Evolutionary conservation across 768 basidiomycete genomes (phyloP).

Genomic region (Hericium erinaceus): DNA sequence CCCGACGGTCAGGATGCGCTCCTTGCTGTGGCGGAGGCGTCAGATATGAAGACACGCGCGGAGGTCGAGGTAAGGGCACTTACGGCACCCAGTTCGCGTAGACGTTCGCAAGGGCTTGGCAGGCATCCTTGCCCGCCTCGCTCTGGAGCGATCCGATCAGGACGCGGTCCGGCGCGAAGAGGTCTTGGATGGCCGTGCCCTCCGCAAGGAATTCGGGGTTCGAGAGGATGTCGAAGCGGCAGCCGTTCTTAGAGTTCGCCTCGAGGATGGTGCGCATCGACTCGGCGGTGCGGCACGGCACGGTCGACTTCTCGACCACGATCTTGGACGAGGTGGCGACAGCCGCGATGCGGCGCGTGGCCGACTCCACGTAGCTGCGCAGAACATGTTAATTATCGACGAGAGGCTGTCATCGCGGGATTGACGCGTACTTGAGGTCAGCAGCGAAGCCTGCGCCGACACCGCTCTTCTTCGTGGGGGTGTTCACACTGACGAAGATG

Average conservation of each 20-base stretch:
- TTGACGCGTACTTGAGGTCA: conserved; percentile 80
- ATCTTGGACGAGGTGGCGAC: conserved; percentile 91
- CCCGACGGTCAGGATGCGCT: conserved; percentile 86
- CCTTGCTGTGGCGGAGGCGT: conserved; percentile 33
- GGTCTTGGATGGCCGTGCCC: conserved; percentile 90
- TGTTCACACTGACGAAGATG: conserved; percentile 98
- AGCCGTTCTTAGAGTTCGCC: conserved; percentile 89
- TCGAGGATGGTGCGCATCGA: conserved; percentile 99
- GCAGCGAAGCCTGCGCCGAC: conserved; percentile 98
- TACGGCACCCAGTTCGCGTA: conserved; percentile 97
- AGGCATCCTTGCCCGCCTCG: conserved; percentile 75
- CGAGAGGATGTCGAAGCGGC: conserved; percentile 94
- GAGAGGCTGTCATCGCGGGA: background rate
- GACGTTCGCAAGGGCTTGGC: conserved; percentile 62
- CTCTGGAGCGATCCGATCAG: conserved; percentile 95
- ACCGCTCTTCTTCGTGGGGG: conserved; percentile 96
- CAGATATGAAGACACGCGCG: background rate
- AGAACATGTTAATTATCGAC: conserved; percentile 6
- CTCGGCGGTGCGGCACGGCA: conserved; percentile 96
- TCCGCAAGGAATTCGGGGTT: conserved; percentile 99
- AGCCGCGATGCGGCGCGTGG: conserved; percentile 91
- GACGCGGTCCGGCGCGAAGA: conserved; percentile 87
- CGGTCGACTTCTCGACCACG: conserved; percentile 98
- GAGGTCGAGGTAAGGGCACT: conserved; percentile 24
- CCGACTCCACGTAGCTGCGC: conserved; percentile 87